Base-by-base conservation (phyloP, 306 rosid species). In the Geum urbanum region DNA sequence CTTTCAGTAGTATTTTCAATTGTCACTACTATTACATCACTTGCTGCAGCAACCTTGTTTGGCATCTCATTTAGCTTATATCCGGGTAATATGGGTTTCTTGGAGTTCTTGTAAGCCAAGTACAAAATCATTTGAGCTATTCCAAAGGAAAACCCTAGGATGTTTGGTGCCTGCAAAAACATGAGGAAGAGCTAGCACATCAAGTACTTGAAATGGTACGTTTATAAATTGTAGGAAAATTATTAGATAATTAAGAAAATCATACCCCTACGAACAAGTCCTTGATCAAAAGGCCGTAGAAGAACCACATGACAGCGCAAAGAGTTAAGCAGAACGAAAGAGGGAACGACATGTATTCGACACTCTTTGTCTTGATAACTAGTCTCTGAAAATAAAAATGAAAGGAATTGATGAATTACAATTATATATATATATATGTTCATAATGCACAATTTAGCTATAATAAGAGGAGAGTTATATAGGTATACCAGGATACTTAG, bases 211-310 rank as follows among this genome's bases (percentile, higher is more conserved):
- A 32, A 12, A 58, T 16, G 9, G 6, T 58, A 58, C 14, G 7
- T 27, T 58, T 10, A 32, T 58, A 19, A 14, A 60, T 60, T 6
- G 4, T 8, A 9, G 12, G 35, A 7, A 20, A 59, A 20, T 18
- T 24, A 22, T 37, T 7, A 5, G 14, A 60, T 3, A 47, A 61
- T 37, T 1, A 15, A 63, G 50, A 15, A 41, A 19, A 19, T 13
- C 9, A 11, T 76, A 84, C 88, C 65, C 83, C 85, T 0, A 84
- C 50, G 45, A 81, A 81, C 19, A 59, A 41, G 65, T 84, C 88
- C 7, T 41, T 62, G n/a, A 74, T 35, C 27, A 84, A 47, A 32
- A 84, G 13, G 37, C 88, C 85, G 32, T 83, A 83, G 63, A 40
- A 77, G 71, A 77, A 77, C 87, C 87, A 83, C 65, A 74, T 68